These are phyloP conservation scores for Termitomyces sp. DNA, from an alignment of 768 basidiomycete species.

Conservation along the genomic window DNA sequence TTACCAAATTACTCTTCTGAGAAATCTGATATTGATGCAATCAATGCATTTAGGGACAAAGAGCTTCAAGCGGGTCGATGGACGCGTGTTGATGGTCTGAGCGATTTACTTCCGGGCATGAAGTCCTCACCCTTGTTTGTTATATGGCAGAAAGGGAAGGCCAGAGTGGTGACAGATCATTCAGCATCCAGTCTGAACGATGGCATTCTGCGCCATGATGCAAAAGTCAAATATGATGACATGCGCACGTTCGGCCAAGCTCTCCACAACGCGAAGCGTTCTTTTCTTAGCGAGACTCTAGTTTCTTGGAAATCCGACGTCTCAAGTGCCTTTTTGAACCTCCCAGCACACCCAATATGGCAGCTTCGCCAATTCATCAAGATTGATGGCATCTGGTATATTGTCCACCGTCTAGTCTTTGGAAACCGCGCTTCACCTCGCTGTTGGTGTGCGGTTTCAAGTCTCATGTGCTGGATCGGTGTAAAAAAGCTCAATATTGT, in stretches of 20 bases:
- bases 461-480: conserved; percentile 16
- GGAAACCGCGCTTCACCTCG: conserved; percentile 19
- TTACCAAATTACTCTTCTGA: conserved; percentile 8
- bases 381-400: too few species aligned
- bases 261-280: conserved; percentile 12
- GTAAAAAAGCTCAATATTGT: conserved; percentile 11
- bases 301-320: conserved; percentile 23
- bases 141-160: conserved; percentile 20
- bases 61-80: conserved; percentile 14
- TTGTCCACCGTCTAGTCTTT: conserved; percentile 18
- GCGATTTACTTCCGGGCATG: conserved; percentile 20
- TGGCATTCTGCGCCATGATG: neutral
- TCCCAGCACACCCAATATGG: conserved; percentile 26
- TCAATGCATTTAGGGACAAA: conserved; percentile 4
- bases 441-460: conserved; percentile 19
- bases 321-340: conserved; percentile 22
- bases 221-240: conserved; percentile 6
- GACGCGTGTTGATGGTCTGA: neutral
- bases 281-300: conserved; percentile 12
- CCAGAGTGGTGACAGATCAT: conserved; percentile 14
- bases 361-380: conserved; percentile 25
- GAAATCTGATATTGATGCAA: neutral
- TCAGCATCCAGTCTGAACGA: conserved; percentile 4
- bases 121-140: conserved; percentile 19
- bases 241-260: conserved; percentile 2